Base-by-base conservation (phyloP, 2,329 filamentous ascomycete genomes). In the Trichoderma pleuroti region DNA sequence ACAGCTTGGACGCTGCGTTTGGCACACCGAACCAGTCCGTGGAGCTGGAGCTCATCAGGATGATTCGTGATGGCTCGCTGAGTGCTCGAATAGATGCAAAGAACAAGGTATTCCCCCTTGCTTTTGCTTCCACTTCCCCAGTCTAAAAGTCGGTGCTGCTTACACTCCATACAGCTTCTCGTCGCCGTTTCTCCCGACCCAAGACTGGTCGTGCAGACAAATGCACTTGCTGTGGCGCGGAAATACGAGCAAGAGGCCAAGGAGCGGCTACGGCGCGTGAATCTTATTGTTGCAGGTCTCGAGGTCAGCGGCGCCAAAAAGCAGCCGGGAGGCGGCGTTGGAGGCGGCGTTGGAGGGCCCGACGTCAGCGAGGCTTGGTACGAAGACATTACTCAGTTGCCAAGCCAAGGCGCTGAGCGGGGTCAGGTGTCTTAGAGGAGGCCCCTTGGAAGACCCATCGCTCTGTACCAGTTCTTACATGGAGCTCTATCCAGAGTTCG, bases 41-140 rank as follows among this genome's bases (percentile, higher is more conserved):
- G 60, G 90, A 94, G 76, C 82, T 85, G 28, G 96, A 99, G 80
- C 84, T 98, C 36, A 87, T 92, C 32, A 79, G 81, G 0, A 92
- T 98, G 88, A 98, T 99, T 75, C 86, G 90, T 65, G 84, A 85
- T 14, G 90, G 90, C 9, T 86, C 86, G 1, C 83, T 99, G 12
- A 86, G 94, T 74, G 94, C 93, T 9, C 88, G 93, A 32, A 91
- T 99, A 72, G 94, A 99, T 78, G 87, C 92, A 0, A 93, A 97
- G 71, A 92, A 96, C 75, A 87, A 89, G 78, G 90, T 91, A 82
- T 74, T 24, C n/a, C 34, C 26, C 9, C 30, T 36, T 14, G 10
- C 28, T 56, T 30, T 39, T 1, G 21, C 9, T 24, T 18, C 24
- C 49, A 26, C 10, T 5, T 11, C 28, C 4, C n/a, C 10, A 49